These are phyloP conservation scores for Nyssa sinensis DNA, from an alignment of 148 eudicot genomes.

Conservation along the genomic window DNA sequence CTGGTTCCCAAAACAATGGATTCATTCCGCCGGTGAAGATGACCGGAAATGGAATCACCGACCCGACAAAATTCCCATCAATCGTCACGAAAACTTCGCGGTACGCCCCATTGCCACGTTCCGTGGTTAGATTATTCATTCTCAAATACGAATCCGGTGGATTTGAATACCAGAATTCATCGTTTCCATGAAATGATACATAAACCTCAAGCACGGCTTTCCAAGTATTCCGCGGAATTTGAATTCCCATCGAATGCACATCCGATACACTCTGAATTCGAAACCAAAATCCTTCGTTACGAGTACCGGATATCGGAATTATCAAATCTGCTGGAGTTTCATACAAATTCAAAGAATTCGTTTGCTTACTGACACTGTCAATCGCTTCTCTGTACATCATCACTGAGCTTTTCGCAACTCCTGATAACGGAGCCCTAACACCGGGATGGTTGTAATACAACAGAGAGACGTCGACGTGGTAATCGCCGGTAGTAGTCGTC, in stretches of 20 bases:
- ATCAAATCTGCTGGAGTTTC: constrained; percentile 78
- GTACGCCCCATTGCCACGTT: constrained; percentile 62
- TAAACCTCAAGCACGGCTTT: constrained; percentile 69
- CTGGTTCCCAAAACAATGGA: constrained; percentile 86
- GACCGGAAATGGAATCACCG: constrained; percentile 75
- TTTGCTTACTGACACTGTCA: too few relatives aligned
- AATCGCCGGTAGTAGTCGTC: constrained; percentile 63
- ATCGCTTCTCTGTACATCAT: neutral
- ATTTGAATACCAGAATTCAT: constrained; percentile 93
- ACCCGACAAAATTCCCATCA: constrained; percentile 60
- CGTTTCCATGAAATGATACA: constrained; percentile 86
- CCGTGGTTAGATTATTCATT: constrained; percentile 45
- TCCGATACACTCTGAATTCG: constrained; percentile 48
- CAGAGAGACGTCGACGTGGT: constrained; percentile 49
- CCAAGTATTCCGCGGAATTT: constrained; percentile 51
- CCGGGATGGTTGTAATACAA: constrained; percentile 31
- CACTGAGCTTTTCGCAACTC: neutral
- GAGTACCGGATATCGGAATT: constrained; percentile 50
- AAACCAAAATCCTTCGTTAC: constrained; percentile 67
- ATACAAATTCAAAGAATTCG: constrained; percentile 23
- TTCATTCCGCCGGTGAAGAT: constrained; percentile 85
- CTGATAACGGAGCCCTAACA: constrained; percentile 13
- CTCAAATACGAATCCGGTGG: constrained; percentile 63
- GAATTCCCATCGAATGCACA: constrained; percentile 29
- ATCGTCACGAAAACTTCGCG: constrained; percentile 62